These are phyloP conservation scores for Pelargonium myrrhifolium DNA, from an alignment of 441 rosid genomes.

Conservation along the genomic window DNA sequence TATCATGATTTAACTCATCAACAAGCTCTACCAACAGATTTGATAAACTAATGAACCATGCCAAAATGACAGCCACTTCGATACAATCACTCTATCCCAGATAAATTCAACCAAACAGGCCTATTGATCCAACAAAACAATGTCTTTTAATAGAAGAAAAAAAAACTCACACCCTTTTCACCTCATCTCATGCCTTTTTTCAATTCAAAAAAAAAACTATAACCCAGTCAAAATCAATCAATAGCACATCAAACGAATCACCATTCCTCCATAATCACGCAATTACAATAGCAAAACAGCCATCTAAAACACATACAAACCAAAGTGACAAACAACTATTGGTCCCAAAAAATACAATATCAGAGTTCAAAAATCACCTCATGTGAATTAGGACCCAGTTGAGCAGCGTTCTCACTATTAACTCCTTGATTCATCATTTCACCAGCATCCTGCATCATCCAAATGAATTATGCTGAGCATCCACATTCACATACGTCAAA, in stretches of 20 bases:
- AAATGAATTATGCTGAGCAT: not conserved
- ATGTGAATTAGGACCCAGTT: constrained; percentile 53
- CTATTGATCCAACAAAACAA: not conserved
- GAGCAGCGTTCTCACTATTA: constrained; percentile 46
- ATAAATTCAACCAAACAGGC: not conserved
- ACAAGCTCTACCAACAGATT: not conserved
- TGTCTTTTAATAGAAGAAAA: not conserved
- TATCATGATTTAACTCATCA: not conserved
- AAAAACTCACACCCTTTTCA: not conserved
- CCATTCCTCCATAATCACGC: not conserved
- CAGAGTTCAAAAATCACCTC: constrained; percentile 44
- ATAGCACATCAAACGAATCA: not conserved
- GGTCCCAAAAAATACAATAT: not conserved
- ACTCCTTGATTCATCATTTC: constrained; percentile 75
- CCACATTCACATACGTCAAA: not conserved
- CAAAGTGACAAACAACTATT: constrained; percentile 6
- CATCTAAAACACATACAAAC: not conserved
- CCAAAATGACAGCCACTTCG: not conserved
- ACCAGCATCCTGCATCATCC: constrained; percentile 27
- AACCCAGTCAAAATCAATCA: not conserved
- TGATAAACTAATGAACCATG: not conserved
- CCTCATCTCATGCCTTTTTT: not conserved
- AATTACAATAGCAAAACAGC: not conserved
- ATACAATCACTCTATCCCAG: not conserved
- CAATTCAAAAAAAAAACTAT: not conserved